phyloP scores from a whole-genome alignment of 2,329 filamentous ascomycete species.

The Neodidymelliopsis sp. region DNA sequence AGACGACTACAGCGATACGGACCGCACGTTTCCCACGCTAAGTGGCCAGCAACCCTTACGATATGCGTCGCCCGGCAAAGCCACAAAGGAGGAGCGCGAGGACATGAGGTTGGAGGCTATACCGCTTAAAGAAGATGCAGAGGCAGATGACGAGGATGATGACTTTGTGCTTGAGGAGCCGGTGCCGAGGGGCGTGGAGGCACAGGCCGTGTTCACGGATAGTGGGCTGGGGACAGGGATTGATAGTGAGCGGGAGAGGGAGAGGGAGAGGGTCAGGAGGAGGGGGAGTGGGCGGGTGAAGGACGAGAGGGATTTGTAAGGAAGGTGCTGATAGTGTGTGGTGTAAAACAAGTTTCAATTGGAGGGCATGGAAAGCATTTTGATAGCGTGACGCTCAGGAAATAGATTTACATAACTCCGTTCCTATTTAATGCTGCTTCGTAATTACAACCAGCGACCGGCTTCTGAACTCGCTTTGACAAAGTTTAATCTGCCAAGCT shows the following conservation, averaged over 20 bases:
- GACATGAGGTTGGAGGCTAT: conserved; percentile 29
- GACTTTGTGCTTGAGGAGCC: conserved; percentile 53
- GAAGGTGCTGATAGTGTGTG: no score
- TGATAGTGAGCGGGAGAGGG: conserved; percentile 42
- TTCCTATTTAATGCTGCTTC: no score
- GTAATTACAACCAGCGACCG: no score
- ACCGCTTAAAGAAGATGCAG: conserved; percentile 38
- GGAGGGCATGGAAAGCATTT: no score
- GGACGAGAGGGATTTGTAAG: neutral
- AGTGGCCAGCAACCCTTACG: conserved; percentile 53
- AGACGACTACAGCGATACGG: conserved; percentile 53
- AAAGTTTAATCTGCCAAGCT: neutral
- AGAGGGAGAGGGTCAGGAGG: conserved; percentile 21
- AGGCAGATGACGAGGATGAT: conserved; percentile 55
- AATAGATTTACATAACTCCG: no score
- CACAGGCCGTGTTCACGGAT: conserved; percentile 39
- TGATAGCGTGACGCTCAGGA: no score
- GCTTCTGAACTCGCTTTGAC: no score
- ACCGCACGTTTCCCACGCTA: conserved; percentile 59
- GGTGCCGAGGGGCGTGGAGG: conserved; percentile 14
- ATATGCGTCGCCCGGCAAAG: conserved; percentile 35
- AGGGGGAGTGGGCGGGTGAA: conserved; percentile 16
- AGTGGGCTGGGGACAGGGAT: conserved; percentile 59
- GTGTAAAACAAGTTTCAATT: no score
- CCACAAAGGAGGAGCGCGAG: conserved; percentile 30